phyloP scores from a whole-genome alignment of 495 filamentous ascomycete species.

The Oidiodendron maius region DNA sequence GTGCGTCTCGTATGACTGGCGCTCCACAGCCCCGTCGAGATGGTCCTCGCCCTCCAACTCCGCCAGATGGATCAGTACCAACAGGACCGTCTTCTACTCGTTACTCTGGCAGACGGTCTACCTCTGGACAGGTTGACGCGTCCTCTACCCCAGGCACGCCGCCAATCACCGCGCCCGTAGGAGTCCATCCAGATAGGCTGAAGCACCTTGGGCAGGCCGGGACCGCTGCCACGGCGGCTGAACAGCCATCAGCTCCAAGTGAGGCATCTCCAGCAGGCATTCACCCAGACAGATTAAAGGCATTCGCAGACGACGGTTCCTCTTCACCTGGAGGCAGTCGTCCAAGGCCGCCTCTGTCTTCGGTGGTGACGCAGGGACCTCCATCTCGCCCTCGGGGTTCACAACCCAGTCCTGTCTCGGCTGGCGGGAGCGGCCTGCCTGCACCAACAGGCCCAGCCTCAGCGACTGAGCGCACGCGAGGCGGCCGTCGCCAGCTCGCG shows the following conservation, averaged over 20 bases:
- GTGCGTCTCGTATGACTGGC: slow-evolving; percentile 10
- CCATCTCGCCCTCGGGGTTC: slow-evolving; percentile 25
- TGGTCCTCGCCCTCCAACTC: slow-evolving; percentile 19
- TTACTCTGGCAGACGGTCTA: slow-evolving; percentile 10
- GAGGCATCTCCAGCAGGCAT: slow-evolving; percentile 20
- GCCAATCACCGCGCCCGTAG: slow-evolving; percentile 21
- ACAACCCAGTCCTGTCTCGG: slow-evolving; percentile 17
- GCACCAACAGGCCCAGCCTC: slow-evolving; percentile 44
- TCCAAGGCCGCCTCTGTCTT: slow-evolving; percentile 24
- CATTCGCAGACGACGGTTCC: slow-evolving; percentile 5
- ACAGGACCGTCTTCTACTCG: slow-evolving; percentile 22
- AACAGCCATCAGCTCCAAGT: slow-evolving; percentile 1
- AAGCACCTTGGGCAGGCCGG: slow-evolving; percentile 24
- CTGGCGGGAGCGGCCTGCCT: slow-evolving; percentile 26
- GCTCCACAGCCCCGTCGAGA: slow-evolving; percentile 16
- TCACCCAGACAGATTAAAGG: slow-evolving; percentile 25
- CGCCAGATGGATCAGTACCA: slow-evolving; percentile 23
- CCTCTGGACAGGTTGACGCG: slow-evolving; percentile 18
- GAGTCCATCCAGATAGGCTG: slow-evolving; percentile 47
- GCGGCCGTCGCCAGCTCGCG: slow-evolving; percentile 35
- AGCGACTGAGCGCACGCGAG: slow-evolving; percentile 36
- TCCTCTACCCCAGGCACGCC: slow-evolving; percentile 22
- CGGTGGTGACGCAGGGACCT: slow-evolving; percentile 28
- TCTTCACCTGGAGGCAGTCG: slow-evolving; percentile 16
- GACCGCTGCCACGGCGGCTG: slow-evolving; percentile 20